Evolutionary conservation across 345 rosid species (phyloP).

Genomic region (Nephelium lappaceum): DNA sequence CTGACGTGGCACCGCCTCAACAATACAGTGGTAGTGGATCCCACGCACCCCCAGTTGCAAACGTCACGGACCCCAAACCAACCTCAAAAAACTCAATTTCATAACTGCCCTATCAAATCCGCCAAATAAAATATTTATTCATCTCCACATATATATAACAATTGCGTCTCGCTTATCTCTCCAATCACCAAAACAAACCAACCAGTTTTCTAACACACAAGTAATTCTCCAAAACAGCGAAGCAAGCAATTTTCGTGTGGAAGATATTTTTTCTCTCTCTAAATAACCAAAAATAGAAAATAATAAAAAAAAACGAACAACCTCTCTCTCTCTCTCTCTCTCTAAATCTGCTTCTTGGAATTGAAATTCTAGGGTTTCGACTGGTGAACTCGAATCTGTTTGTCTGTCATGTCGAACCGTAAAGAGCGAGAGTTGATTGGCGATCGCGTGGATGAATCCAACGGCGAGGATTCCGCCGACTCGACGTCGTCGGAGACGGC

Average conservation of each 20-base stretch:
- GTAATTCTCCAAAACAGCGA: background rate
- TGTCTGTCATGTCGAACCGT: conserved; percentile 60
- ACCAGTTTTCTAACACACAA: background rate
- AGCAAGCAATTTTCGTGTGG: background rate
- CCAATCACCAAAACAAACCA: too few relatives aligned
- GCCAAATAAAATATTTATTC: background rate
- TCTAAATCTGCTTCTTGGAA: background rate
- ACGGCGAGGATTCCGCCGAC: conserved; percentile 42
- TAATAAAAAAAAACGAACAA: too few relatives aligned
- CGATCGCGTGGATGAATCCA: conserved; percentile 37
- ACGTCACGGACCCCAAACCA: conserved; percentile 31
- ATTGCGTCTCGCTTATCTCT: background rate
- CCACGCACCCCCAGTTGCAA: background rate
- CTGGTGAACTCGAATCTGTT: background rate
- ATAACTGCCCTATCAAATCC: conserved; percentile 34
- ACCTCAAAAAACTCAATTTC: conserved; percentile 19
- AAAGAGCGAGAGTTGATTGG: conserved; percentile 43
- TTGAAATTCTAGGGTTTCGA: conserved; percentile 20
- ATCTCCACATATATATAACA: background rate
- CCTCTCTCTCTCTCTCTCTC: background rate
- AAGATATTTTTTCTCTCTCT: conserved; percentile 7
- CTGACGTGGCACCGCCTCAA: conserved; percentile 9
- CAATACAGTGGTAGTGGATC: background rate
- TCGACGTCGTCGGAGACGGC: conserved; percentile 36
- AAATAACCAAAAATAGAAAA: too few relatives aligned